Conservation (phyloP, 1,284 basidiomycete genomes). For the Amylostereum chailletii region DNA sequence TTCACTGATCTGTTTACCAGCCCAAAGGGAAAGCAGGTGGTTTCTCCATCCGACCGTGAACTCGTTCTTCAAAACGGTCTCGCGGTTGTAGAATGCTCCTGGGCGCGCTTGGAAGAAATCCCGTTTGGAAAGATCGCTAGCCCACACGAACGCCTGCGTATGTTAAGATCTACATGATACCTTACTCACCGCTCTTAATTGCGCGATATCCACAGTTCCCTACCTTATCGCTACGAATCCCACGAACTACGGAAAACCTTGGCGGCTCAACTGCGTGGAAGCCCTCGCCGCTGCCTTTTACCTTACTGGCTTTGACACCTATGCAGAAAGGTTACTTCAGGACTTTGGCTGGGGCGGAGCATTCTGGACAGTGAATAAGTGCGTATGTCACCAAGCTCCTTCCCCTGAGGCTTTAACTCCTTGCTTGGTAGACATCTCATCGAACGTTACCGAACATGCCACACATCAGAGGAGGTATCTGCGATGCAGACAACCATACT, state of each 20-base stretch:
- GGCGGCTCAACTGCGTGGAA: conserved; percentile 87
- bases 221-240: conserved; percentile 91
- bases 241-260: conserved; percentile 92
- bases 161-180: conserved; percentile 23
- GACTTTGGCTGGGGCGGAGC: conserved; percentile 86
- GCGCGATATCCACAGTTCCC: conserved; percentile 50
- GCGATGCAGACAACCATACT: conserved; percentile 70
- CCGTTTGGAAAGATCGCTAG: conserved; percentile 92
- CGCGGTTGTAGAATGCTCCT: conserved; percentile 96
- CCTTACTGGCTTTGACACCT: conserved; percentile 76
- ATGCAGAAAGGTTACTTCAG: conserved; percentile 69
- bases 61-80: conserved; percentile 72
- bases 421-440: conserved; percentile 42
- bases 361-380: conserved; percentile 82
- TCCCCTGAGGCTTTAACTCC: not conserved
- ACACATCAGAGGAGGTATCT: conserved; percentile 52
- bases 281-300: conserved; percentile 91
- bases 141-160: conserved; percentile 85
- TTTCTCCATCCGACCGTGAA: conserved; percentile 83
- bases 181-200: not conserved
- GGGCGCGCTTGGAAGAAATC: conserved; percentile 91
- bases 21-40: conserved; percentile 76
- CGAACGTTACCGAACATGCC: conserved; percentile 67
- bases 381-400: conserved; percentile 13
- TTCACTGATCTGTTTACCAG: conserved; percentile 32